These are phyloP conservation scores for Erodium moschatum DNA, from an alignment of 441 rosid genomes.

Conservation along the genomic window DNA sequence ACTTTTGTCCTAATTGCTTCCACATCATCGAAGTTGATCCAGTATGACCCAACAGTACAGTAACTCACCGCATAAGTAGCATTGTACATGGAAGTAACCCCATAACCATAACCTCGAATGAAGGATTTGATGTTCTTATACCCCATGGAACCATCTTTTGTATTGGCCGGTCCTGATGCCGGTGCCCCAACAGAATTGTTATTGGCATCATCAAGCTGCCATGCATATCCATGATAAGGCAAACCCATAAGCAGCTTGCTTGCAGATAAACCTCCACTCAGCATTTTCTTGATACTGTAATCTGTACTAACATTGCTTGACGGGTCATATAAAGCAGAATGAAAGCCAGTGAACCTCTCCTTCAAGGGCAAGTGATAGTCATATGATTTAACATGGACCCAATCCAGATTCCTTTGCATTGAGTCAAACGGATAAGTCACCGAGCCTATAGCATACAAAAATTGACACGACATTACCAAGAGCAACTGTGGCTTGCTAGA, in stretches of 20 bases:
- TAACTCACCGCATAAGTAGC: conserved; percentile 32
- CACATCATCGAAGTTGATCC: conserved; percentile 45
- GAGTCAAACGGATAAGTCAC: conserved; percentile 29
- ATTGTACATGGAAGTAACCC: conserved; percentile 31
- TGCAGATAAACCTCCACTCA: conserved; percentile 28
- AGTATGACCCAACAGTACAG: conserved; percentile 22
- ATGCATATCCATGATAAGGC: conserved; percentile 47
- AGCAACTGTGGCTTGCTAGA: conserved; percentile 18
- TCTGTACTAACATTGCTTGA: conserved; percentile 26
- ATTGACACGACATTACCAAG: conserved; percentile 21
- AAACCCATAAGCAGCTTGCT: conserved; percentile 36
- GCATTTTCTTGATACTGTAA: conserved; percentile 32
- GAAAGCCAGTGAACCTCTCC: conserved; percentile 32
- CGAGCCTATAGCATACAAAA: conserved; percentile 16
- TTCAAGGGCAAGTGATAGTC: conserved; percentile 36
- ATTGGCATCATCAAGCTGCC: conserved; percentile 27
- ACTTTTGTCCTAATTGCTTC: conserved; percentile 34
- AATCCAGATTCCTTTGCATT: conserved; percentile 30
- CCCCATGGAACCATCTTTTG: conserved; percentile 34
- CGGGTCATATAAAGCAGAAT: conserved; percentile 38
- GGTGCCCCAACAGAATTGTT: conserved; percentile 25
- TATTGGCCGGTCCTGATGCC: conserved; percentile 28
- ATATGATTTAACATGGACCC: conserved; percentile 37
- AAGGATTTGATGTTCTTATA: conserved; percentile 24
- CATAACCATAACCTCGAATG: conserved; percentile 31